Base-by-base conservation (phyloP, 305 asterid genomes). In the Fraxinus sp. region DNA sequence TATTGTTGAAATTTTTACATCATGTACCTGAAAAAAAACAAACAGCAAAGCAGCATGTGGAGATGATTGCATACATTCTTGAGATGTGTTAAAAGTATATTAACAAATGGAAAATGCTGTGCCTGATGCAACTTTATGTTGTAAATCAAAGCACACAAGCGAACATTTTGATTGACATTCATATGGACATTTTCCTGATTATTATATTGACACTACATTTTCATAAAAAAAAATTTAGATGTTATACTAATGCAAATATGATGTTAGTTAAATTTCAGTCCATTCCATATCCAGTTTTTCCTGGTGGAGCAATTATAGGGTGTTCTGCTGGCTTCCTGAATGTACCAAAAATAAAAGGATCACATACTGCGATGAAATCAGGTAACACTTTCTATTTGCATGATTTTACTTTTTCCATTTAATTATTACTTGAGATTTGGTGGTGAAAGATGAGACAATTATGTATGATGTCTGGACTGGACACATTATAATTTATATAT, bases 301-400 rank as follows among this genome's bases (percentile, higher is more conserved):
- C 99, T 24, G 99, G 99, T 84, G 99, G 99, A 79, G 99, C 98
- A 85, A 90, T 96, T 89, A 90, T 96, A 52, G 99, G 99, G 79
- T 96, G 99, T 91, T 96, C 99, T 82, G 98, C 98, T 77, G 99
- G 99, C 87, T 95, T 96, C 92, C 89, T 96, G 77, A 96, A 96
- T 85, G 99, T 96, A 75, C 99, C 97, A 20, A 95, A 96, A 86
- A 93, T 96, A 74, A 96, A 95, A 90, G 99, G 99, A 80, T 92
- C 99, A 2, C 99, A 96, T 85, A 96, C 98, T 32, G 99, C 99
- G 46, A 96, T 96, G 96, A 96, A 96, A 89, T 96, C 99, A 89
- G 99, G 99, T 96, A 90, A 72, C 35, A 32, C 52, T 79, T 83
- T 85, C 83, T 72, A 75, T 49, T 78, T 74, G 36, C 46, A 70